Base-by-base conservation (phyloP, 352 stramenopile genomes). In the Globisporangium solare region DNA sequence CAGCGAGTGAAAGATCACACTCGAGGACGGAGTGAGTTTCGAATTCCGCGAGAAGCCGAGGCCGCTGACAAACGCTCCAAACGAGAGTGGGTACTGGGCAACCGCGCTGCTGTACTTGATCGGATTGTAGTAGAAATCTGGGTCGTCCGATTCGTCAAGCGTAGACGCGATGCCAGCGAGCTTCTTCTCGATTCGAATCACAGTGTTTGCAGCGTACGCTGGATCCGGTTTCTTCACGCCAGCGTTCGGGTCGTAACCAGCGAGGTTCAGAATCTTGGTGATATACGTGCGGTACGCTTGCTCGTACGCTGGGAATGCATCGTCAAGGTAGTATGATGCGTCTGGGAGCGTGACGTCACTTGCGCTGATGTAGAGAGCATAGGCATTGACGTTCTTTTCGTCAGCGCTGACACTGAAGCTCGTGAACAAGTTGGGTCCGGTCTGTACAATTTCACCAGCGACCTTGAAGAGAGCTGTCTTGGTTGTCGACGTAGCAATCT, bases 301-400 rank as follows among this genome's bases (percentile, higher is more conserved):
- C 43, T 31, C 32, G 56, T 47, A 17, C 52, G 37, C 20, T 56
- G 56, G 10, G 60, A 45, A 6, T 58, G 52, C 48, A 35, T 35
- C 27, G 7, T 97, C 79, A 54, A 91, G 83, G 48, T 97, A 93
- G 64, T 97, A 97, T 59, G 95, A 92, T 1, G 27, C 27, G 40
- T 79, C 86, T 1, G 88, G 83, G 17, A 98, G 66, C 24, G 68
- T 78, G 41, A 98, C 72, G 6, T 94, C 70, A 12, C 63, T 73
- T 55, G 93, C 74, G 40, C 60, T 70, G 3, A 98, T 60, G 66
- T 94, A 87, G 2, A 88, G 66, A 17, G 94, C 67, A 51, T 86
- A 89, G 27, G 68, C 64, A 32, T 82, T 74, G 7, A 72, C 78
- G 54, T 97, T 82, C 45, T 86, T 76, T 37, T 71, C 85, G 47